phyloP scores from a whole-genome alignment of 129 eudicot species.

The Flaveria sonorensis region DNA sequence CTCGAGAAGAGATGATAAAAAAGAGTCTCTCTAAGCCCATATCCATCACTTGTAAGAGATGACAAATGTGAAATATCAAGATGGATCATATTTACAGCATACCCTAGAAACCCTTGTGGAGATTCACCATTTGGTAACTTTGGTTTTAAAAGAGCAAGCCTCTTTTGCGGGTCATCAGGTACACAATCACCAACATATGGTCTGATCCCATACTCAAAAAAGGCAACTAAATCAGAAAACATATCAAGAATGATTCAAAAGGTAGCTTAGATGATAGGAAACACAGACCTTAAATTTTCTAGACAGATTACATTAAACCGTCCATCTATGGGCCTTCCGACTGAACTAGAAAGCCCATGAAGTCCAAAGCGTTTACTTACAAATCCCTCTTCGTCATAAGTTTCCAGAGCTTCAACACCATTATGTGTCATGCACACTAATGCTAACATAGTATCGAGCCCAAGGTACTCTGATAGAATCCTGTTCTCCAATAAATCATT shows the following conservation, averaged over 20 bases:
- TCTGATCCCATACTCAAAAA: constrained; percentile 35
- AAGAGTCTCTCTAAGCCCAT: constrained; percentile 85
- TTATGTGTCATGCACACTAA: constrained; percentile 70
- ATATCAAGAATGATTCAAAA: constrained; percentile 15
- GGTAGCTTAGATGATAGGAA: constrained; percentile 13
- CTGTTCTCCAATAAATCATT: constrained; percentile 37
- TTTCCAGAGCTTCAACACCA: constrained; percentile 66
- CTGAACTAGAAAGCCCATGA: constrained; percentile 65
- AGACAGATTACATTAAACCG: constrained; percentile 68
- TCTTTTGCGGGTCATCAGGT: constrained; percentile 76
- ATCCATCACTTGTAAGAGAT: constrained; percentile 48
- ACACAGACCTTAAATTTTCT: constrained; percentile 61
- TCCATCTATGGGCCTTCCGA: constrained; percentile 55
- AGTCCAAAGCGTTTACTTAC: constrained; percentile 56
- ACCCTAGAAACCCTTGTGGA: constrained; percentile 90
- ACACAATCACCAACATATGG: constrained; percentile 69
- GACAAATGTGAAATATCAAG: constrained; percentile 47
- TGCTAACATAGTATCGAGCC: constrained; percentile 70
- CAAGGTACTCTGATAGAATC: constrained; percentile 81
- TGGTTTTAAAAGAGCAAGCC: constrained; percentile 78
- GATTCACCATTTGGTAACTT: constrained; percentile 64
- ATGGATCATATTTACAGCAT: constrained; percentile 83
- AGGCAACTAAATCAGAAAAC: constrained; percentile 15
- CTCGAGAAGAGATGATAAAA: constrained; percentile 66
- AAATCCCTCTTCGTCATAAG: constrained; percentile 55